A percentile compares a stretch with the other conserved stretches of the same genome.
phyloP scores from a whole-genome alignment of 768 basidiomycete species.

The Boletus vinaceobasis region DNA sequence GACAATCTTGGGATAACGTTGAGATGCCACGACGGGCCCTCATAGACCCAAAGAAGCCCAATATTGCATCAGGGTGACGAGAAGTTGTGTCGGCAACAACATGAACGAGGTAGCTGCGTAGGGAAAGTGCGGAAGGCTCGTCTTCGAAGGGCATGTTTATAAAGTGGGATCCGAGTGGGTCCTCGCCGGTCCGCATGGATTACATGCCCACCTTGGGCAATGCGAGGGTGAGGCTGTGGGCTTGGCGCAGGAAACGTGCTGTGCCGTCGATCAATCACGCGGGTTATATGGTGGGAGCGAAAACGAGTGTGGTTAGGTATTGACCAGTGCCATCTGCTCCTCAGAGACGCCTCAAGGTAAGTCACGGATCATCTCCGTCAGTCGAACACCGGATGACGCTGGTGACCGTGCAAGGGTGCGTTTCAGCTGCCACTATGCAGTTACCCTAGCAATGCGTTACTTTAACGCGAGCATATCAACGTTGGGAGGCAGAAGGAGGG shows the following conservation, averaged over 20 bases:
- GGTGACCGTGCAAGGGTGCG: neutral
- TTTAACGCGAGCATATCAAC: neutral
- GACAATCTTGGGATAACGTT: neutral
- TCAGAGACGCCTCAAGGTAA: neutral
- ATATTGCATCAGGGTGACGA: neutral
- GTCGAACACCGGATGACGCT: neutral
- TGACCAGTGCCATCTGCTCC: neutral
- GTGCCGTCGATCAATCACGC: neutral
- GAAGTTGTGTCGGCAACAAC: too few species aligned
- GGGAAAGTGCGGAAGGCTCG: neutral
- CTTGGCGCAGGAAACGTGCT: neutral
- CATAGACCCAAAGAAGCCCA: neutral
- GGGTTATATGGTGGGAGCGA: neutral
- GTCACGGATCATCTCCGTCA: conserved; percentile 2
- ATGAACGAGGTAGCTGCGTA: neutral
- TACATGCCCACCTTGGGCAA: neutral
- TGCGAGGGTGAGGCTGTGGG: neutral
- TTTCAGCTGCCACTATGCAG: neutral
- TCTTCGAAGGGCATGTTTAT: neutral
- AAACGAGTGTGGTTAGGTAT: neutral
- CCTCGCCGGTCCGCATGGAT: neutral
- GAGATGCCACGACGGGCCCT: neutral
- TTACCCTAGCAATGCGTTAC: neutral
- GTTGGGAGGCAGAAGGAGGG: neutral
- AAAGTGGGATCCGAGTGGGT: neutral